These are phyloP conservation scores for Collybia nuda DNA, from an alignment of 768 basidiomycete genomes.

Conservation along the genomic window DNA sequence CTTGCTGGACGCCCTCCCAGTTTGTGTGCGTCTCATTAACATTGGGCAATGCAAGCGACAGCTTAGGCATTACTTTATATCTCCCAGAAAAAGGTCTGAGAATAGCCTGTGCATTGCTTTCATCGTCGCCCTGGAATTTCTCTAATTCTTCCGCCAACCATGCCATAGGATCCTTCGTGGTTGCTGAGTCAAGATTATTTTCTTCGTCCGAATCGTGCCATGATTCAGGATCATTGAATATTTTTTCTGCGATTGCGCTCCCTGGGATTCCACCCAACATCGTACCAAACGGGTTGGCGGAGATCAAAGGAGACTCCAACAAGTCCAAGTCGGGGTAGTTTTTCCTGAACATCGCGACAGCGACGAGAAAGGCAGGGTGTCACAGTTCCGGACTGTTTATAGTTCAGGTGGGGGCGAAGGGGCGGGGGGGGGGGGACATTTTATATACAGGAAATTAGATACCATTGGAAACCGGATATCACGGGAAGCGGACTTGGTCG, in stretches of 20 bases:
- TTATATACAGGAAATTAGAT: too few relatives aligned
- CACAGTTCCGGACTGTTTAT: conserved; percentile 28
- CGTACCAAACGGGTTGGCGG: conserved; percentile 27
- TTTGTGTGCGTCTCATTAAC: neutral
- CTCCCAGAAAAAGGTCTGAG: conserved; percentile 12
- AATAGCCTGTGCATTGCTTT: conserved; percentile 12
- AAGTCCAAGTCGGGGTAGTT: conserved; percentile 36
- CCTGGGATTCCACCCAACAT: conserved; percentile 29
- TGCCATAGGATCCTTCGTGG: conserved; percentile 20
- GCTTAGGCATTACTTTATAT: conserved; percentile 2
- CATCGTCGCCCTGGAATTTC: conserved; percentile 12
- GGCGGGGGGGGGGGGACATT: too few relatives aligned
- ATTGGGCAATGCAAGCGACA: neutral
- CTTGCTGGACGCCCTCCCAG: conserved; percentile 10
- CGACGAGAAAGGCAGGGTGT: conserved; percentile 3
- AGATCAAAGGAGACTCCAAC: conserved; percentile 36
- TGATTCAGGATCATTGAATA: conserved; percentile 43
- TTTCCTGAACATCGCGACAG: conserved; percentile 24
- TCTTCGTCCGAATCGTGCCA: conserved; percentile 33
- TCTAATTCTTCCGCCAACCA: conserved; percentile 37
- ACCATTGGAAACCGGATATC: too few relatives aligned
- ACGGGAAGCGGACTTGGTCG: too few relatives aligned
- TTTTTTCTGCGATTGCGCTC: conserved; percentile 40
- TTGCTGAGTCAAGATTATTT: conserved; percentile 24
- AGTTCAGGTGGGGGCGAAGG: too few relatives aligned